Conservation (phyloP, 352 stramenopile species). For the Chrysophaeum taylorii region DNA sequence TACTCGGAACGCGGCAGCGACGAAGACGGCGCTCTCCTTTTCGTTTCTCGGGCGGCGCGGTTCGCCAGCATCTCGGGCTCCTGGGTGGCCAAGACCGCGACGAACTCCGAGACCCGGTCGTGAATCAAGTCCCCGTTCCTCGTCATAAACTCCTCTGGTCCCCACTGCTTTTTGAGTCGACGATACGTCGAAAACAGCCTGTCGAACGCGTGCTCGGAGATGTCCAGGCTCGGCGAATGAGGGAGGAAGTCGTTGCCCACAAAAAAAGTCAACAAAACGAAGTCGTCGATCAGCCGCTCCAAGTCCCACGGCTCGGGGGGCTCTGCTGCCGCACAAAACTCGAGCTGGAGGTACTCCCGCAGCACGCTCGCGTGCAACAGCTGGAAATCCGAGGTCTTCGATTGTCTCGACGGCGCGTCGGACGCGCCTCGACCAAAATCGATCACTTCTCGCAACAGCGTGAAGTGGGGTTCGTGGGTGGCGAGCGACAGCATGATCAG, state of each 20-base stretch:
- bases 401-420: constrained; percentile 71
- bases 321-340: constrained; percentile 56
- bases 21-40: too few relatives aligned
- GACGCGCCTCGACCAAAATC: constrained; percentile 58
- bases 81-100: constrained; percentile 75
- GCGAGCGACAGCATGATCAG: constrained; percentile 96
- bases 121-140: constrained; percentile 73
- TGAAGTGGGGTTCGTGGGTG: constrained; percentile 95
- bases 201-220: constrained; percentile 93
- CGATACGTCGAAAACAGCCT: constrained; percentile 79
- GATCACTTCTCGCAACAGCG: constrained; percentile 82
- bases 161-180: too few relatives aligned
- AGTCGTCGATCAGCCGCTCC: constrained; percentile 97
- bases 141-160: constrained; percentile 80
- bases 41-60: constrained; percentile 22
- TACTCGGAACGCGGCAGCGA: too few relatives aligned
- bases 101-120: constrained; percentile 75
- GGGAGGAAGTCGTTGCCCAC: constrained; percentile 99
- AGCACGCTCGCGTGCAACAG: constrained; percentile 90
- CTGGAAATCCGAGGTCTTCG: constrained; percentile 87
- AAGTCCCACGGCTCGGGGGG: constrained; percentile 20
- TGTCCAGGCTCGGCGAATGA: constrained; percentile 94
- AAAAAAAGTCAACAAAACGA: constrained; percentile 98
- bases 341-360: constrained; percentile 91
- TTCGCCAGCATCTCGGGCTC: constrained; percentile 83